A percentile compares a stretch with the other conserved stretches of the same genome.
Evolutionary conservation across 306 rosid genomes (phyloP).

Genomic region (Begonia loranthoides): DNA sequence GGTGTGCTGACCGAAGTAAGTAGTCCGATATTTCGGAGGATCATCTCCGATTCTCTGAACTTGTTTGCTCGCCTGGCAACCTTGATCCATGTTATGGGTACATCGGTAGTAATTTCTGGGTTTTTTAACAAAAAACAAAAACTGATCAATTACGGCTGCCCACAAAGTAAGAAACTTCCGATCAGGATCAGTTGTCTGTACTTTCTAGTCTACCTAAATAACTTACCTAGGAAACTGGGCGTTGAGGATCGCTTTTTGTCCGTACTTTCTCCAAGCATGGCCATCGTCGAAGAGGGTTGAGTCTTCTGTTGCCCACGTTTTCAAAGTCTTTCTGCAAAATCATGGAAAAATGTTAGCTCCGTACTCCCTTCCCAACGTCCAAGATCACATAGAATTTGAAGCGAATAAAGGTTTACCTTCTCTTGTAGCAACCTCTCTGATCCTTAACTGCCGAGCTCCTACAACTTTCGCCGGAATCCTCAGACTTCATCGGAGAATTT

Average conservation of each 20-base stretch:
- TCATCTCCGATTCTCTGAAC: slow-evolving; percentile 44
- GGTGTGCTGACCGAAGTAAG: slow-evolving; percentile 37
- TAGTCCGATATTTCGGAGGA: slow-evolving; percentile 33
- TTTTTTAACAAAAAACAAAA: not conserved
- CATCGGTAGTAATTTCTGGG: slow-evolving; percentile 63
- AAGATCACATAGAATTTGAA: no score
- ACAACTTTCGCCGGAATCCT: slow-evolving; percentile 18
- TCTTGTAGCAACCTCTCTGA: no score
- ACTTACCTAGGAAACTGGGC: slow-evolving; percentile 4
- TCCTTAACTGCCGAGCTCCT: no score
- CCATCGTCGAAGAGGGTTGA: slow-evolving; percentile 6
- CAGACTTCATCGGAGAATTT: slow-evolving; percentile 10
- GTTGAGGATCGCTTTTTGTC: slow-evolving; percentile 9
- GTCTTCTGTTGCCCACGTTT: no score
- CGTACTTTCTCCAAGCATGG: slow-evolving; percentile 14
- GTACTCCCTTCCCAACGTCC: no score
- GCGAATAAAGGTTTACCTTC: no score
- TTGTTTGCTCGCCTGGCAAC: slow-evolving; percentile 60
- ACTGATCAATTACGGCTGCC: not conserved
- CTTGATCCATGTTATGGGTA: slow-evolving; percentile 56
- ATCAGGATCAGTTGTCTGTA: not conserved
- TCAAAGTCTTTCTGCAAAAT: no score
- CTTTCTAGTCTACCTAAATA: no score
- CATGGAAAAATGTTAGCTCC: no score
- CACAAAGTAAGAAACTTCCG: not conserved